Base-by-base conservation (phyloP, 2,329 filamentous ascomycete species). In the Neophaeococcomyces aloes region DNA sequence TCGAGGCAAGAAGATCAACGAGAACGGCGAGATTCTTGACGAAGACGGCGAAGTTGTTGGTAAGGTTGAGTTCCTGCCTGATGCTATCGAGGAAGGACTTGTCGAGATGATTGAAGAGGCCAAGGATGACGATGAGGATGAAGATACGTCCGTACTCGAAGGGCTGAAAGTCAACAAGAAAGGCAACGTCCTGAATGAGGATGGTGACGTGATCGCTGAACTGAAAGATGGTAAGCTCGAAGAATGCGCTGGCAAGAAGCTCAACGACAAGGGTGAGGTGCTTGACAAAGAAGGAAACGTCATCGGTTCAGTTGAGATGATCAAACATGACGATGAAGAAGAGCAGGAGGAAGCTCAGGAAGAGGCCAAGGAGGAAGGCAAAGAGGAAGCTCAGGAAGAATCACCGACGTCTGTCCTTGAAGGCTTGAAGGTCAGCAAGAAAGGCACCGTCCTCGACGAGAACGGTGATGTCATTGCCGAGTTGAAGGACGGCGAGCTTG, bases 221-320 rank as follows among this genome's bases (percentile, higher is more conserved):
- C 49, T 62, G 4, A 45, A 51, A 4, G 57, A 61, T 25, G 59
- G 58, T 10, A 57, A 60, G 4, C 52, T 61, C 15, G 53, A 51
- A 1, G 49, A 51, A 11, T 51, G 51, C 40, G 51, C 48, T n/a
- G 60, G 60, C 27, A 62, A 62, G 50, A 59, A 61, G 40, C 38
- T 62, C 30, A 61, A 61, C 36, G 57, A 57, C 27, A 54, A 60
- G 14, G 59, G 69, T 6, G 64, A 72, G 49, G 61, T 72, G 8
- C 56, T 72, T 30, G 69, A 71, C 49, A 58, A 62, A 8, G 66
- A 71, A 38, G 69, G 69, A 7, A 69, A 68, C 45, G 58, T 69
- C 13, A 66, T 71, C 34, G 68, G 67, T 40, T 62, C 61, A 39
- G 64, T 67, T 7, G 61, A 60, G 25, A 47, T 66, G 38, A 60